Evolutionary conservation across 495 filamentous ascomycete species (phyloP).

Genomic region (Xylaria telfairii): DNA sequence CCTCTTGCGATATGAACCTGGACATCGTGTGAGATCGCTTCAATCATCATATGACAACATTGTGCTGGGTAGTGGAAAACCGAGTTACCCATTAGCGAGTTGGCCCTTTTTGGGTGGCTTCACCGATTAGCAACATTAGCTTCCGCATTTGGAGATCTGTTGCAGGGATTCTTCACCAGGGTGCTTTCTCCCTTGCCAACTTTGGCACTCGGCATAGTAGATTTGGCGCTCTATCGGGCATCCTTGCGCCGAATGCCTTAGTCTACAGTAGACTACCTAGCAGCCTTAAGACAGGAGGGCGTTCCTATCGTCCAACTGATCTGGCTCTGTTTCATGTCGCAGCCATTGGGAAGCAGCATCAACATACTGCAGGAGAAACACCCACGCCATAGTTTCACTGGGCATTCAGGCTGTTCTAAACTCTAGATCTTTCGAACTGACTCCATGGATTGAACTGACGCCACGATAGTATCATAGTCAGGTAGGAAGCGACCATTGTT

Average conservation of each 20-base stretch:
- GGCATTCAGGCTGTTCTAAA: not conserved
- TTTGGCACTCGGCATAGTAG: not conserved
- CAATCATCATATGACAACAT: slow-evolving; percentile 11
- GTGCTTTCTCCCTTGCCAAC: not conserved
- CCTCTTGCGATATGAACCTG: not conserved
- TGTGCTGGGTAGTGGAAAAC: not conserved
- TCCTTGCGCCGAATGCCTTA: slow-evolving; percentile 1
- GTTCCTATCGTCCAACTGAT: not conserved
- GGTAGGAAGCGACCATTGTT: not conserved
- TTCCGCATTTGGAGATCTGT: slow-evolving; percentile 15
- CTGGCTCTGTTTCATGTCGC: slow-evolving; percentile 15
- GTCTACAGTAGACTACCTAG: not conserved
- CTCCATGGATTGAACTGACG: not conserved
- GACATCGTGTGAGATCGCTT: slow-evolving; percentile 20
- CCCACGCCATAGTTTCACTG: slow-evolving; percentile 14
- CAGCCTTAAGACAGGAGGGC: not conserved
- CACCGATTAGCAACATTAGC: slow-evolving; percentile 5
- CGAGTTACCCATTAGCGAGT: not conserved
- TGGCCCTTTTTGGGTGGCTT: not conserved
- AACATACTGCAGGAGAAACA: not conserved
- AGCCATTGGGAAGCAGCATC: slow-evolving; percentile 8
- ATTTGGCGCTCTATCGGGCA: slow-evolving; percentile 5
- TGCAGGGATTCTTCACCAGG: slow-evolving; percentile 5
- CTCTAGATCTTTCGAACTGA: not conserved
- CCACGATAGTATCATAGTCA: not conserved